Evolutionary conservation across 306 rosid species (phyloP).

Genomic region (Ammopiptanthus mongolicus): DNA sequence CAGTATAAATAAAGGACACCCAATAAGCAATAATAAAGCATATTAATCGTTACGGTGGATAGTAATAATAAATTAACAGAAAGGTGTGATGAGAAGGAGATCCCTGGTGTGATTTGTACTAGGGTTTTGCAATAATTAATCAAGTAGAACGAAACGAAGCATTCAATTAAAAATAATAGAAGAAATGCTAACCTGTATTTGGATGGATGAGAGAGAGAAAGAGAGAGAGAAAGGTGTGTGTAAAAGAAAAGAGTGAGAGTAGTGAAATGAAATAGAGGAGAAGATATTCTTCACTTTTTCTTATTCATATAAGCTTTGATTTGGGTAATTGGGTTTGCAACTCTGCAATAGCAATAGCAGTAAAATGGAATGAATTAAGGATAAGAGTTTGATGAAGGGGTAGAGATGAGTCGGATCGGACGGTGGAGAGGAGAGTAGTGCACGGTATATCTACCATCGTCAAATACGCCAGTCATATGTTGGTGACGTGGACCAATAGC

Average conservation of each 20-base stretch:
- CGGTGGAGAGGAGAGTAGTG: constrained; percentile 1
- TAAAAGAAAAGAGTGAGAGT: not conserved
- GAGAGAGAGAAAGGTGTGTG: constrained; percentile 19
- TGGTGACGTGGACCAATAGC: constrained; percentile 10
- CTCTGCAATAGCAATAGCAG: not conserved
- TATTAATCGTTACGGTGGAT: not conserved
- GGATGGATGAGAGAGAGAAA: not conserved
- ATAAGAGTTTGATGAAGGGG: constrained; percentile 47
- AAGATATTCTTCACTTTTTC: not conserved
- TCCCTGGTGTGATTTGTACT: constrained; percentile 17
- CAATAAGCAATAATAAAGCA: not conserved
- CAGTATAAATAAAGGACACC: not conserved
- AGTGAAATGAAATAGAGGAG: not conserved
- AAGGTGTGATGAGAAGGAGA: not conserved
- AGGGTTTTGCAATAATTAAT: constrained; percentile 35
- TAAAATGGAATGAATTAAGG: constrained; percentile 13
- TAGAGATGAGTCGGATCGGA: constrained; percentile 28
- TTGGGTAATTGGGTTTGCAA: not conserved
- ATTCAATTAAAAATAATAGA: not conserved
- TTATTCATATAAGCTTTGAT: not conserved
- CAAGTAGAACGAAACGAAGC: not conserved
- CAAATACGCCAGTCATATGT: constrained; percentile 21
- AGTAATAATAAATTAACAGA: not conserved
- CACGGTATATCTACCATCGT: constrained; percentile 31
- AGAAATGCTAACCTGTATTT: constrained; percentile 43